Conservation (phyloP, 2,329 filamentous ascomycete genomes). For the Aschersonia sp. region DNA sequence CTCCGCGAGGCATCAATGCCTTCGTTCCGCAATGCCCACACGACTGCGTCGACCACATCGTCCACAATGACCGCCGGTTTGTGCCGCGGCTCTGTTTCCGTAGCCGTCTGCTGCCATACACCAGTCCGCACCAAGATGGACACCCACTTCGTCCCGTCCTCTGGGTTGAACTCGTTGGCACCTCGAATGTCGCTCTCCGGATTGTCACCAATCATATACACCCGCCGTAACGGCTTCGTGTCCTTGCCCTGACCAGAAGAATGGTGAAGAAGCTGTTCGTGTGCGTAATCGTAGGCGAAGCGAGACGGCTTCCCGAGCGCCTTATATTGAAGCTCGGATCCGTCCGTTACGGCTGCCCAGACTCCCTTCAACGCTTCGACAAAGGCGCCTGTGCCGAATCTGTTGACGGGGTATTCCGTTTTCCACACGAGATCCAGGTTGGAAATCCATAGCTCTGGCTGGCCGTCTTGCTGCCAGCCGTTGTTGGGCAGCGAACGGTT, state of each 20-base stretch:
- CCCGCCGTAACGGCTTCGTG: slow-evolving; percentile 43
- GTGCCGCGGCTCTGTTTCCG: slow-evolving; percentile 36
- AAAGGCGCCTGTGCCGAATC: slow-evolving; percentile 87
- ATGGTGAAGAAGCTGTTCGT: slow-evolving; percentile 51
- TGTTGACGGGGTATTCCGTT: slow-evolving; percentile 67
- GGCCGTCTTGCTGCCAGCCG: slow-evolving; percentile 72
- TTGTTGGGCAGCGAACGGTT: slow-evolving; percentile 47
- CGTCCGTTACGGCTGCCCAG: slow-evolving; percentile 59
- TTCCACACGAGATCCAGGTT: slow-evolving; percentile 90
- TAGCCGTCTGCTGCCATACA: slow-evolving; percentile 42
- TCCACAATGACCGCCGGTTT: slow-evolving; percentile 52
- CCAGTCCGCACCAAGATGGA: slow-evolving; percentile 70
- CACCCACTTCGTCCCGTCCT: slow-evolving; percentile 57
- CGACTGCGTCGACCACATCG: slow-evolving; percentile 63
- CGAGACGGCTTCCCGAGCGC: slow-evolving; percentile 73
- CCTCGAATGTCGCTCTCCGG: slow-evolving; percentile 83
- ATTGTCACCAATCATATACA: slow-evolving; percentile 94
- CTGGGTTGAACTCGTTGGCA: slow-evolving; percentile 60
- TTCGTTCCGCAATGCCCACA: slow-evolving; percentile 55
- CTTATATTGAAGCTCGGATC: slow-evolving; percentile 43
- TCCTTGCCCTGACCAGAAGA: slow-evolving; percentile 10
- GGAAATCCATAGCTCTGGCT: slow-evolving; percentile 73
- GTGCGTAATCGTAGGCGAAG: slow-evolving; percentile 68
- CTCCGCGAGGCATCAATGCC: slow-evolving; percentile 21
- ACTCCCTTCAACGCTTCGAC: slow-evolving; percentile 67